phyloP scores from a whole-genome alignment of 2,329 filamentous ascomycete species.

The Cercospora brassicicola region DNA sequence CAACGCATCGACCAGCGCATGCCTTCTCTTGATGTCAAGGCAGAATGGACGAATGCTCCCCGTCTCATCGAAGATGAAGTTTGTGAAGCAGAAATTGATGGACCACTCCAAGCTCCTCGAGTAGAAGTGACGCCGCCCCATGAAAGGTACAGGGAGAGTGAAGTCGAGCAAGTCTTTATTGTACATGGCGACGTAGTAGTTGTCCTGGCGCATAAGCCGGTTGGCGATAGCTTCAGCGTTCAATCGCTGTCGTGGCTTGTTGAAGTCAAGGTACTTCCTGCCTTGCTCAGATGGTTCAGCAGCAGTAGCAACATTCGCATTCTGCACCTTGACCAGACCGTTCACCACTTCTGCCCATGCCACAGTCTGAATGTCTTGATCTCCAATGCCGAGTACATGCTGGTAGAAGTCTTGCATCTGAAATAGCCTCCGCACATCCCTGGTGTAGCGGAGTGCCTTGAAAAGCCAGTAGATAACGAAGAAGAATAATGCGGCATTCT shows the following conservation, averaged over 20 bases:
- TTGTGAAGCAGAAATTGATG: slow-evolving; percentile 82
- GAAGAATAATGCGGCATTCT: slow-evolving; percentile 78
- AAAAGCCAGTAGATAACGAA: slow-evolving; percentile 84
- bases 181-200: slow-evolving; percentile 93
- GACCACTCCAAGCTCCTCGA: slow-evolving; percentile 92
- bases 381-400: slow-evolving; percentile 77
- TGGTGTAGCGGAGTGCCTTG: slow-evolving; percentile 71
- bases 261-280: slow-evolving; percentile 62
- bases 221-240: slow-evolving; percentile 98
- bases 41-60: slow-evolving; percentile 86
- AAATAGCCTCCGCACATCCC: slow-evolving; percentile 70
- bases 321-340: slow-evolving; percentile 78
- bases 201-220: slow-evolving; percentile 91
- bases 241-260: slow-evolving; percentile 68
- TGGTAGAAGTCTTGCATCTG: slow-evolving; percentile 84
- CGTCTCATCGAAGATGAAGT: slow-evolving; percentile 88
- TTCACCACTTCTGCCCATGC: slow-evolving; percentile 91
- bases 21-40: slow-evolving; percentile 77
- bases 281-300: slow-evolving; percentile 57
- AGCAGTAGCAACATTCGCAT: slow-evolving; percentile 83
- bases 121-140: slow-evolving; percentile 77
- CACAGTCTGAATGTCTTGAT: slow-evolving; percentile 86
- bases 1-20: slow-evolving; percentile 74
- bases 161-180: slow-evolving; percentile 95
- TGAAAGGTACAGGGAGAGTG: slow-evolving; percentile 79